Conservation (phyloP, 1,284 basidiomycete species). For the Cerrena zonata region DNA sequence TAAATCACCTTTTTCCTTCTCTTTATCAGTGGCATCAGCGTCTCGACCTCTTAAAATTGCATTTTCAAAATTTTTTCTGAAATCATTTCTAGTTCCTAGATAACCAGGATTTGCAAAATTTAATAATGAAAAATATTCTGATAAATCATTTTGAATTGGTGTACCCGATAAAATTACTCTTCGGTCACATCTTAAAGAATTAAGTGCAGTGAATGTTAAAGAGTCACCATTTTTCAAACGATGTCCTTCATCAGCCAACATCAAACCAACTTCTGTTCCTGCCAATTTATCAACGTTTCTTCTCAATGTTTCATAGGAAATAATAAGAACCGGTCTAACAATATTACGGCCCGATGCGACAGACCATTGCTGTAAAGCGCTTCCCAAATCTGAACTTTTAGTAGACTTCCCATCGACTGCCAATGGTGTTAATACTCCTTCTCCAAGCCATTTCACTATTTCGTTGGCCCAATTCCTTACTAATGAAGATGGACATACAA, state of each 20-base stretch:
- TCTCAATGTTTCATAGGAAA: conserved; percentile 96
- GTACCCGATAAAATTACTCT: conserved; percentile 96
- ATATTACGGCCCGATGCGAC: conserved; percentile 81
- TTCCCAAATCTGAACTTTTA: conserved; percentile 74
- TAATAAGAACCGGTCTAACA: conserved; percentile 94
- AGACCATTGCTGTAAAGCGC: conserved; percentile 81
- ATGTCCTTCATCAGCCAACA: conserved; percentile 96
- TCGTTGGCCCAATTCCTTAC: conserved; percentile 99
- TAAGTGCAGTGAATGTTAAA: conserved; percentile 83
- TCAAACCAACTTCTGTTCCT: conserved; percentile 78
- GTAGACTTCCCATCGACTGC: conserved; percentile 88
- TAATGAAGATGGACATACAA: conserved; percentile 93
- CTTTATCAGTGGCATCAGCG: conserved; percentile 79
- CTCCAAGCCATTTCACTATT: conserved; percentile 89
- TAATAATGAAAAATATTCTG: conserved; percentile 93
- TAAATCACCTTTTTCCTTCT: conserved; percentile 79
- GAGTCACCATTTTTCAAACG: conserved; percentile 96
- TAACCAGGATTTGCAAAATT: conserved; percentile 97
- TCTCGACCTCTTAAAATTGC: conserved; percentile 92
- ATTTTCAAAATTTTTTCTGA: conserved; percentile 95
- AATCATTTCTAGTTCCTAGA: conserved; percentile 86
- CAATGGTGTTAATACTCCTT: conserved; percentile 73
- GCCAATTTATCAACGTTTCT: conserved; percentile 72
- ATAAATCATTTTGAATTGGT: conserved; percentile 95
- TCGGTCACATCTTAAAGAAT: conserved; percentile 80